These are phyloP conservation scores for Turnera subulata DNA, from an alignment of 345 rosid species.

Conservation along the genomic window DNA sequence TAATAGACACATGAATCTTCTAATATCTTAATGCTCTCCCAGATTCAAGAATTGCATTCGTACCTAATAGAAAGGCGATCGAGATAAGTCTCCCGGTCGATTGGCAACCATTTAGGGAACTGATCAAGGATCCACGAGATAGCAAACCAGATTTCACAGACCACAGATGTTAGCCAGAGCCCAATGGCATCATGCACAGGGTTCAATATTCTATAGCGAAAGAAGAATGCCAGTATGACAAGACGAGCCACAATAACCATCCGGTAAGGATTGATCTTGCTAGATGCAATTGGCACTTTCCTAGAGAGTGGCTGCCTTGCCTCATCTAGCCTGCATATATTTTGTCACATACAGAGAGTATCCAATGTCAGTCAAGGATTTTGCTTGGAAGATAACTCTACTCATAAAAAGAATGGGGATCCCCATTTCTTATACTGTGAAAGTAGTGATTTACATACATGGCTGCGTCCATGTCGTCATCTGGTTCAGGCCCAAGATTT, in stretches of 20 bases:
- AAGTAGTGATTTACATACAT: conserved; percentile 31
- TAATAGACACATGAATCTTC: too few relatives aligned
- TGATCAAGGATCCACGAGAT: conserved; percentile 97
- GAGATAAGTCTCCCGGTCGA: conserved; percentile 89
- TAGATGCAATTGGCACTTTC: conserved; percentile 91
- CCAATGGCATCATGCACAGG: conserved; percentile 87
- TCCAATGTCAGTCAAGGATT: neutral
- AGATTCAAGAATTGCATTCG: neutral
- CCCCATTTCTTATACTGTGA: too few relatives aligned
- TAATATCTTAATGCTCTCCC: too few relatives aligned
- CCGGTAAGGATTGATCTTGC: conserved; percentile 89
- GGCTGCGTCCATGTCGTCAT: conserved; percentile 79
- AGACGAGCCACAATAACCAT: conserved; percentile 95
- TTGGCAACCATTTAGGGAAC: conserved; percentile 94
- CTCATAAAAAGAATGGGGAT: neutral
- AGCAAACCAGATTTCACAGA: conserved; percentile 96
- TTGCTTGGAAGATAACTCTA: neutral
- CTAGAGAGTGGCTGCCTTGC: conserved; percentile 89
- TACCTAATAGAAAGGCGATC: conserved; percentile 88
- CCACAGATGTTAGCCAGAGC: conserved; percentile 86
- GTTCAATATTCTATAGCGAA: conserved; percentile 78
- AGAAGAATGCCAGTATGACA: conserved; percentile 65
- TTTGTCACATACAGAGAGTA: conserved; percentile 2
- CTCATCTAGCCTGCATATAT: conserved; percentile 66
- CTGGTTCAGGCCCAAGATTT: conserved; percentile 68